Evolutionary conservation across 352 stramenopile genomes (phyloP).

Genomic region (Phytophthora chlamydospora): DNA sequence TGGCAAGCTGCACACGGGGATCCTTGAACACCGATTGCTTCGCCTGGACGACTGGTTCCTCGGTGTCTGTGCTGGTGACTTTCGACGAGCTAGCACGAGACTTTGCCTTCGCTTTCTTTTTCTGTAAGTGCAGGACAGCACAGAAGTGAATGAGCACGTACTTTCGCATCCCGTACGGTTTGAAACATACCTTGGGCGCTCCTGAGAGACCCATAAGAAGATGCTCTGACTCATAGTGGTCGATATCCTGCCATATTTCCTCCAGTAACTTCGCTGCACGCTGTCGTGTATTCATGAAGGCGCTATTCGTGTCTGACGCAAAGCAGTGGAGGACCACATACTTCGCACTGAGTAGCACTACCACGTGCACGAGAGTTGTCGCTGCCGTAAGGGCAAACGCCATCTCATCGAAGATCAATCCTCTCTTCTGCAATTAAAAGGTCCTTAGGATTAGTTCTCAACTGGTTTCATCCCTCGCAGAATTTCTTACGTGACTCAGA

Average conservation of each 20-base stretch:
- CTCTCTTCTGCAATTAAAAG: slow-evolving; percentile 15
- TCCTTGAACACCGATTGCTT: slow-evolving; percentile 18
- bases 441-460: slow-evolving; percentile 9
- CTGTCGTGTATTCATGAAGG: slow-evolving; percentile 18
- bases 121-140: slow-evolving; percentile 9
- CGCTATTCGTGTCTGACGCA: slow-evolving; percentile 13
- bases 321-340: slow-evolving; percentile 31
- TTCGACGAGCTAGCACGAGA: slow-evolving; percentile 4
- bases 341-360: slow-evolving; percentile 41
- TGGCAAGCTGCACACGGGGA: slow-evolving; percentile 33
- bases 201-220: slow-evolving; percentile 14
- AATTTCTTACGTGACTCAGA: slow-evolving; percentile 27
- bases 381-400: slow-evolving; percentile 36
- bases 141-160: neutral
- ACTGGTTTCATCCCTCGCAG: neutral
- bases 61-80: neutral
- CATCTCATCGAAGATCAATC: slow-evolving; percentile 46
- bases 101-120: slow-evolving; percentile 35
- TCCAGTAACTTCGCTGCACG: slow-evolving; percentile 30
- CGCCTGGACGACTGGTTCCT: neutral
- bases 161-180: neutral
- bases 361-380: slow-evolving; percentile 39
- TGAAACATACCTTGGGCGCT: slow-evolving; percentile 22
- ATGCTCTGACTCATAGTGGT: slow-evolving; percentile 26
- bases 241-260: slow-evolving; percentile 28